phyloP scores from a whole-genome alignment of 176 grass and related monocot genomes.

The Cocos nucifera region DNA sequence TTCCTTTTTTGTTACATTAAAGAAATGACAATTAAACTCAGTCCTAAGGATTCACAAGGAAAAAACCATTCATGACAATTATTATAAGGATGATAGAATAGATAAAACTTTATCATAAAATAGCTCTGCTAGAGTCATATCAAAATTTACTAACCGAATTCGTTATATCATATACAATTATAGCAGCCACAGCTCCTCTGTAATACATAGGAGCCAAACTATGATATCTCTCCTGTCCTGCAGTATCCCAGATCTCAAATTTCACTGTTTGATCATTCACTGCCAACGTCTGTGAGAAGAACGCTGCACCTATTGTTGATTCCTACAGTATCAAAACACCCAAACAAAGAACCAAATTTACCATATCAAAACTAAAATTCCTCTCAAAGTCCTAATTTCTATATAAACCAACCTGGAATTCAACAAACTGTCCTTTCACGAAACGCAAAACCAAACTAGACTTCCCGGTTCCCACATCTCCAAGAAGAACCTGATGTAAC shows the following conservation, averaged over 20 bases:
- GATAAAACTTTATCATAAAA: no score
- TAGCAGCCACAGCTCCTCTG: slow-evolving; percentile 75
- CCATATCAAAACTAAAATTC: no score
- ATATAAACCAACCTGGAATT: slow-evolving; percentile 65
- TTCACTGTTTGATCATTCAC: slow-evolving; percentile 88
- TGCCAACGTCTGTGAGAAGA: slow-evolving; percentile 84
- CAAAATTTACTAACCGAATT: slow-evolving; percentile 52
- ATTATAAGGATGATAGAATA: no score
- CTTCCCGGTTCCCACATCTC: slow-evolving; percentile 86
- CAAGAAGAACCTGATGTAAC: slow-evolving; percentile 68
- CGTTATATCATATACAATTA: slow-evolving; percentile 93
- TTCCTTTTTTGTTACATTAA: no score
- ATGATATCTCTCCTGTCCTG: slow-evolving; percentile 96
- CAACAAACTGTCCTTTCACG: slow-evolving; percentile 96
- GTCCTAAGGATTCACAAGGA: no score
- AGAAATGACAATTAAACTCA: no score
- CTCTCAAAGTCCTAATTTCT: no score
- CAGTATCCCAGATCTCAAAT: slow-evolving; percentile 99
- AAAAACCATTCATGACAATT: no score
- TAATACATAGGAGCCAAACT: slow-evolving; percentile 99
- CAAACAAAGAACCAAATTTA: background rate
- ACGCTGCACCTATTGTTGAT: slow-evolving; percentile 92
- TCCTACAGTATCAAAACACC: slow-evolving; percentile 42
- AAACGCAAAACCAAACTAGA: slow-evolving; percentile 90
- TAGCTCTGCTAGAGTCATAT: background rate